phyloP scores from a whole-genome alignment of 2,329 filamentous ascomycete species.

The Cladophialophora immunda region DNA sequence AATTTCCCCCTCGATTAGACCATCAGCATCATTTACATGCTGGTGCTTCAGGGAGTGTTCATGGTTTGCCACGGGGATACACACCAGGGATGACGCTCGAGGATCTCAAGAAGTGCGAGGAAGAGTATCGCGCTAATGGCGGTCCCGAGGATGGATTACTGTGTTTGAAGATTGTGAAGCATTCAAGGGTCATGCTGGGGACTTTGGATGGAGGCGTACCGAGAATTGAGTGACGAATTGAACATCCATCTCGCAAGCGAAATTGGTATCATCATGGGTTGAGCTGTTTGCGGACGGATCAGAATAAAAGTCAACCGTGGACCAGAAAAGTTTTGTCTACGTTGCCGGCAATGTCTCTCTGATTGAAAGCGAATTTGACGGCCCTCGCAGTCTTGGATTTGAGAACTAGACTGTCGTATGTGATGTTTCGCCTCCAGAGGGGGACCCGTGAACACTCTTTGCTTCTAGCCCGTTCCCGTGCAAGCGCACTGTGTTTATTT shows the following conservation, averaged over 20 bases:
- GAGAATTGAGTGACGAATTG: conserved; percentile 16
- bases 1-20: conserved; percentile 28
- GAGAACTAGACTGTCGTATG: background rate
- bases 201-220: conserved; percentile 35
- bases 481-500: background rate
- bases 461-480: background rate
- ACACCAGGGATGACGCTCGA: conserved; percentile 33
- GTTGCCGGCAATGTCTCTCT: background rate
- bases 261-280: background rate
- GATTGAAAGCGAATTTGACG: background rate
- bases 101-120: conserved; percentile 29
- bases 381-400: background rate
- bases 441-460: background rate
- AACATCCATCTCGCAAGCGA: background rate
- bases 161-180: conserved; percentile 42
- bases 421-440: background rate
- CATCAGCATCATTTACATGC: conserved; percentile 14
- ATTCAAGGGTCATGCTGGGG: conserved; percentile 40
- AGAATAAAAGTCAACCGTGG: background rate
- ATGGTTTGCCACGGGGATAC: conserved; percentile 29
- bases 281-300: background rate
- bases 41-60: background rate
- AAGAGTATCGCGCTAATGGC: conserved; percentile 12
- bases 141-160: conserved; percentile 37
- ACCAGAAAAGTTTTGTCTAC: background rate